Conservation (phyloP, 306 rosid species). For the Lagenaria siceraria region DNA sequence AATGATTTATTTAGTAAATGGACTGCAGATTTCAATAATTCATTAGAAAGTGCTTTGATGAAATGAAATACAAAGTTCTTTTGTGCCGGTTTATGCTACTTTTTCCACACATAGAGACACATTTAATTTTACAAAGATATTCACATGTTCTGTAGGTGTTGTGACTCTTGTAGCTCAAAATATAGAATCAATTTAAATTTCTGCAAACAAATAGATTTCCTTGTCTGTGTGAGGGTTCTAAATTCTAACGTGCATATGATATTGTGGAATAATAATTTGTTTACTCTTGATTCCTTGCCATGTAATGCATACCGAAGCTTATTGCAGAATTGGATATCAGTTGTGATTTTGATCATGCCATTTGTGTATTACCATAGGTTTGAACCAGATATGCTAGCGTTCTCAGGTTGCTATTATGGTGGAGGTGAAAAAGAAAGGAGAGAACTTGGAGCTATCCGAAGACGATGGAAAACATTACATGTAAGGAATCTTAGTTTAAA, state of each 20-base stretch:
- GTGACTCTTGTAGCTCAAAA: not conserved
- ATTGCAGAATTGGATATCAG: not conserved
- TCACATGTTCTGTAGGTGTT: not conserved
- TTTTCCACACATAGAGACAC: not conserved
- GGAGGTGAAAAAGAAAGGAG: conserved; percentile 93
- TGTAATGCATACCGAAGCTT: not conserved
- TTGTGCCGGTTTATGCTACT: not conserved
- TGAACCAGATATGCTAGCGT: conserved; percentile 99
- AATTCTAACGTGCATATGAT: not conserved
- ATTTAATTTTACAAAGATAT: not conserved
- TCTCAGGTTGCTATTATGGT: conserved; percentile 96
- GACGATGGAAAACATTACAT: conserved; percentile 97
- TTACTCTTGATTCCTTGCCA: not conserved
- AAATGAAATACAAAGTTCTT: not conserved
- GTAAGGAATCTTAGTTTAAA: conserved; percentile 35
- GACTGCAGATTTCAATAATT: not conserved
- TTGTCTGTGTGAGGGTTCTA: not conserved
- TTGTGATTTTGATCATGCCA: not conserved
- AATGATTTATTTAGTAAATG: not conserved
- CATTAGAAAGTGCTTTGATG: not conserved
- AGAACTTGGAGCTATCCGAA: conserved; percentile 71
- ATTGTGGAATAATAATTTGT: not conserved
- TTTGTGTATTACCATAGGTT: conserved; percentile 33
- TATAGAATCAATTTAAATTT: not conserved
- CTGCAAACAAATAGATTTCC: not conserved